These are phyloP conservation scores for Pochonia chlamydosporia DNA, from an alignment of 2,329 filamentous ascomycete species.

Conservation along the genomic window DNA sequence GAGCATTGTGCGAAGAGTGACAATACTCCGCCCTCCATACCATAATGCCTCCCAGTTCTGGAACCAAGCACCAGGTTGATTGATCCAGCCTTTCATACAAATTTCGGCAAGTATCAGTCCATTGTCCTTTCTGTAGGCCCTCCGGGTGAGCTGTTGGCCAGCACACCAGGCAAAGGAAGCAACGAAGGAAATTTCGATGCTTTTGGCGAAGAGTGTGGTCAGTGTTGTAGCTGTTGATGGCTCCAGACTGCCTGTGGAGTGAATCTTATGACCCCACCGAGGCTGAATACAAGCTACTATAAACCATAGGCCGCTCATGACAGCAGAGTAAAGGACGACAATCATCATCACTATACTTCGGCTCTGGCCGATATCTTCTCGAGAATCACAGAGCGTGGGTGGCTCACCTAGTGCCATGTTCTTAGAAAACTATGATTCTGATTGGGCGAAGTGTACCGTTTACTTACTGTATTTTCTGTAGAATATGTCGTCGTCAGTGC, in stretches of 20 bases:
- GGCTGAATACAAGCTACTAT: conserved; percentile 56
- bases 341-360: conserved; percentile 43
- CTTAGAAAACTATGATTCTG: not conserved
- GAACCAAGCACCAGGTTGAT: conserved; percentile 66
- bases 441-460: not conserved
- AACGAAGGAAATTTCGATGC: conserved; percentile 72
- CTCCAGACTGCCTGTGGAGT: conserved; percentile 44
- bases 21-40: conserved; percentile 55
- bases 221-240: conserved; percentile 62
- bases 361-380: conserved; percentile 22
- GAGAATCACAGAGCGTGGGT: conserved; percentile 27
- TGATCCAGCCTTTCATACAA: conserved; percentile 71
- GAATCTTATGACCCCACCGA: conserved; percentile 54
- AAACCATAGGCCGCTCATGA: conserved; percentile 62
- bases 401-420: conserved; percentile 13
- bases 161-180: conserved; percentile 70
- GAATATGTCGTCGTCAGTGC: not conserved
- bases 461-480: not conserved
- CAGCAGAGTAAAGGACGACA: conserved; percentile 52
- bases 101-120: conserved; percentile 73
- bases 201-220: conserved; percentile 66
- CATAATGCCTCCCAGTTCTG: conserved; percentile 61
- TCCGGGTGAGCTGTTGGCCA: conserved; percentile 67
- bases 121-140: conserved; percentile 54
- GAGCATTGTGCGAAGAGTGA: conserved; percentile 58